Evolutionary conservation across 2,329 filamentous ascomycete species (phyloP), one percentile per base, ranked within the genome.

Genomic region (Fusarium sacchari): DNA sequence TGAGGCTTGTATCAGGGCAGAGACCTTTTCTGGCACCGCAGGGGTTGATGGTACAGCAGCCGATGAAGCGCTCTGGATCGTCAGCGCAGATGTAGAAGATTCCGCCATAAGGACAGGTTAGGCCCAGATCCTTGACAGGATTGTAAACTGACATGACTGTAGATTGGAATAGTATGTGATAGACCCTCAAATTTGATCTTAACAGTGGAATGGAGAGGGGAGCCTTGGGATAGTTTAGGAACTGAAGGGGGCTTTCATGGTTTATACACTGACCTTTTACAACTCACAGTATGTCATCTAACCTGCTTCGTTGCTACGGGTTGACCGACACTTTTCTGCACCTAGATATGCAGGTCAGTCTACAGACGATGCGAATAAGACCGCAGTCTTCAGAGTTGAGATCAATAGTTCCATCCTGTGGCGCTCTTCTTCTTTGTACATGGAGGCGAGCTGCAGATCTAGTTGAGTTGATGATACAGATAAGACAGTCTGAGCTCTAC

Each of bases 21-120:
- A 69, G 49, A 1, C 74, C 76, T 20, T 72, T 71, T 43, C 58
- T 59, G 15, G 44, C 42, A 18, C 67, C 57, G 49, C 83, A 84
- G 1, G 83, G 81, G 63, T 83, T 77, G 32, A 67, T 73, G 17
- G 66, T 73, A 53, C 84, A 86, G 70, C 84, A 86, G 18, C 84
- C 84, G 44, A 86, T 61, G 71, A 85, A 86, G 36, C 80, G 79
- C 7, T 65, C 43, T 1, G 72, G 69, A 37, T 78, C 79, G 4
- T 76, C 73, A 8, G 67, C 47, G 70, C 83, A 84, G 63, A 83
- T 75, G 77, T 84, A 84, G 40, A 84, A 84, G 11, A 62, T 40
- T 30, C 81, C 80, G 7, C 76, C 78, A 4, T 57, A 62, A 1
- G 79, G 80, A 46, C 84, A 85, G 10, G 64, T 65, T 0, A 83